Evolutionary conservation across 192 early-diverging fungal genomes (phyloP).

Genomic region (Rhizophagus clarus): DNA sequence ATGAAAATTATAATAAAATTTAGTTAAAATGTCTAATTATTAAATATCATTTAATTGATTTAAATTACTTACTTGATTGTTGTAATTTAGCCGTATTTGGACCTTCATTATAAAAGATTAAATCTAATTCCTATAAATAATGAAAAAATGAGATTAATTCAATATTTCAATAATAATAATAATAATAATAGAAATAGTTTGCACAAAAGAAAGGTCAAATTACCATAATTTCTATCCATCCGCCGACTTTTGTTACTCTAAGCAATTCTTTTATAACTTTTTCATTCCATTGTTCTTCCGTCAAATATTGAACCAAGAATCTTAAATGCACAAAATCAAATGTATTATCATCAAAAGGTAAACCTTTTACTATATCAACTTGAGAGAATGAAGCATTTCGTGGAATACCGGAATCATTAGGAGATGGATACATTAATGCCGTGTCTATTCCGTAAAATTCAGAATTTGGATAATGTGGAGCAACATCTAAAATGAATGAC

Average conservation of each 20-base stretch:
- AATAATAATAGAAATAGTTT: too few species aligned
- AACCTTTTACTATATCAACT: slow-evolving; percentile 39
- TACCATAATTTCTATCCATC: slow-evolving; percentile 47
- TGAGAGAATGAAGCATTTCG: slow-evolving; percentile 34
- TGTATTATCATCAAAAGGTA: slow-evolving; percentile 45
- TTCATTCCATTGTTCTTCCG: neutral
- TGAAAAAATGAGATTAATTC: too few species aligned
- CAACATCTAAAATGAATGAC: slow-evolving; percentile 1
- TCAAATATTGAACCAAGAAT: slow-evolving; percentile 23
- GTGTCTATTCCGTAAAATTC: slow-evolving; percentile 20
- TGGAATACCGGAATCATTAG: slow-evolving; percentile 30
- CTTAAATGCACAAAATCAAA: slow-evolving; percentile 50
- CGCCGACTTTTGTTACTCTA: slow-evolving; percentile 40
- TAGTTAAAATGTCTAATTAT: neutral
- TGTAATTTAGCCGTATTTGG: neutral
- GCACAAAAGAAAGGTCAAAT: too few species aligned
- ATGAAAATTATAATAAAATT: neutral
- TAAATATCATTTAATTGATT: neutral
- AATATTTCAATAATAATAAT: too few species aligned
- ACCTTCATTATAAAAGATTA: neutral
- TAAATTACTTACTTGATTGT: neutral
- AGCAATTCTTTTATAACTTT: slow-evolving; percentile 35
- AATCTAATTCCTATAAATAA: slow-evolving; percentile 2
- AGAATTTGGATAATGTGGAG: neutral
- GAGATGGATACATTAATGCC: slow-evolving; percentile 19